Percentiles rank a stretch among this genome's conserved stretches.
phyloP scores from a whole-genome alignment of 2,329 filamentous ascomycete species.

The Ophiocordyceps unilateralis region DNA sequence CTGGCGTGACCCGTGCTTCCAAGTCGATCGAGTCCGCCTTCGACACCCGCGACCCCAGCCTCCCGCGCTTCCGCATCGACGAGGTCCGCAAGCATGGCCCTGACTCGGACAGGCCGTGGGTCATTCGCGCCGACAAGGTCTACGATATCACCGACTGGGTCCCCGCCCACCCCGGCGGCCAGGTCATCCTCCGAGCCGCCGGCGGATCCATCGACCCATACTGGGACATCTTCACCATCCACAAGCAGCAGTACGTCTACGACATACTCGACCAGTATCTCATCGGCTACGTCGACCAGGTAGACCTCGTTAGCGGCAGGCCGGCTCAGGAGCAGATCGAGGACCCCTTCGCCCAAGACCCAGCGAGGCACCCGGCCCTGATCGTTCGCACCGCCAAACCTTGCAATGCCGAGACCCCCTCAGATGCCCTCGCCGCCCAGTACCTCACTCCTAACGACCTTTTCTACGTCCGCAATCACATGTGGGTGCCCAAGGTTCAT shows the following conservation, averaged over 20 bases:
- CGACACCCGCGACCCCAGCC: constrained; percentile 19
- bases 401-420: constrained; percentile 44
- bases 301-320: constrained; percentile 40
- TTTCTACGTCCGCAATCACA: constrained; percentile 45
- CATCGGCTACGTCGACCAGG: constrained; percentile 41
- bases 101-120: constrained; percentile 39
- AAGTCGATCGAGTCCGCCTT: neutral
- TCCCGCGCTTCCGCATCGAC: constrained; percentile 31
- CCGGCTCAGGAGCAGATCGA: constrained; percentile 36
- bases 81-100: constrained; percentile 36
- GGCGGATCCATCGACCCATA: constrained; percentile 49
- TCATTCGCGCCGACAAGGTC: constrained; percentile 44
- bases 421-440: constrained; percentile 23
- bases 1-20: neutral
- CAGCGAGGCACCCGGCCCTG: constrained; percentile 30
- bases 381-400: constrained; percentile 35
- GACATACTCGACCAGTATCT: constrained; percentile 48
- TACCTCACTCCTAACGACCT: constrained; percentile 38
- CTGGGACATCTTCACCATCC: constrained; percentile 55
- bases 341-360: constrained; percentile 41
- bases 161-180: constrained; percentile 45
- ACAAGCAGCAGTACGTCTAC: constrained; percentile 46
- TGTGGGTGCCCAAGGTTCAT: constrained; percentile 39
- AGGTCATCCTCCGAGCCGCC: constrained; percentile 49
- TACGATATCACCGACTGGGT: constrained; percentile 59